phyloP scores from a whole-genome alignment of 2,329 filamentous ascomycete genomes.

The Penicillium freii region DNA sequence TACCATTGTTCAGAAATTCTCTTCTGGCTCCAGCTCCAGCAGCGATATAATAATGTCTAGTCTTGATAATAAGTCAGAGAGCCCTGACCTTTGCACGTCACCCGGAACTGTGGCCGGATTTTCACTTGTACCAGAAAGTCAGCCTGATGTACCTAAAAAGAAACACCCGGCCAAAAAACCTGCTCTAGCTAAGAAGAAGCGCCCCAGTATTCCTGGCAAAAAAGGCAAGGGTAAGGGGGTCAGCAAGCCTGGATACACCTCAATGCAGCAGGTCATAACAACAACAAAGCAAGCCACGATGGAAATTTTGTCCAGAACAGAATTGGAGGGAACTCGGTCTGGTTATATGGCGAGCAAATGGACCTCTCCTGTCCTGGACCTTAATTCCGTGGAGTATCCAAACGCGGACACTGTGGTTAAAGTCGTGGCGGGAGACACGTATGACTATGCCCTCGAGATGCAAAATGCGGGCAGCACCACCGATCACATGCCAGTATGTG shows the following conservation, averaged over 20 bases:
- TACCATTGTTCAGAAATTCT: background rate
- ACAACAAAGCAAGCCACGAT: background rate
- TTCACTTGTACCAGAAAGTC: background rate
- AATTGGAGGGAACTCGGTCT: background rate
- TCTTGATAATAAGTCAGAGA: background rate
- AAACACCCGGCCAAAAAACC: background rate
- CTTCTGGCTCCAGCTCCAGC: background rate
- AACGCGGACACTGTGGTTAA: conserved; percentile 40
- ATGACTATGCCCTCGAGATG: conserved; percentile 54
- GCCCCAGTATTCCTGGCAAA: too few relatives aligned
- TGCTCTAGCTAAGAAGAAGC: background rate
- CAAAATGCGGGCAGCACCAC: conserved; percentile 21
- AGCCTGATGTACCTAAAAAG: background rate
- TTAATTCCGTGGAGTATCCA: conserved; percentile 44
- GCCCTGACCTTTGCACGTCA: background rate
- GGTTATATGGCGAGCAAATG: background rate
- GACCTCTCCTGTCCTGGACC: conserved; percentile 37
- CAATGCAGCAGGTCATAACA: background rate
- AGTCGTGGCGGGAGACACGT: conserved; percentile 58
- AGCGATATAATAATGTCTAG: background rate
- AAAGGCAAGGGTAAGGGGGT: too few relatives aligned
- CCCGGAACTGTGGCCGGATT: background rate
- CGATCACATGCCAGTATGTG: conserved; percentile 46
- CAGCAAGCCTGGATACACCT: background rate
- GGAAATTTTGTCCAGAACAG: background rate